phyloP scores from a whole-genome alignment of 2,329 filamentous ascomycete species.

The Aspergillus sergii region DNA sequence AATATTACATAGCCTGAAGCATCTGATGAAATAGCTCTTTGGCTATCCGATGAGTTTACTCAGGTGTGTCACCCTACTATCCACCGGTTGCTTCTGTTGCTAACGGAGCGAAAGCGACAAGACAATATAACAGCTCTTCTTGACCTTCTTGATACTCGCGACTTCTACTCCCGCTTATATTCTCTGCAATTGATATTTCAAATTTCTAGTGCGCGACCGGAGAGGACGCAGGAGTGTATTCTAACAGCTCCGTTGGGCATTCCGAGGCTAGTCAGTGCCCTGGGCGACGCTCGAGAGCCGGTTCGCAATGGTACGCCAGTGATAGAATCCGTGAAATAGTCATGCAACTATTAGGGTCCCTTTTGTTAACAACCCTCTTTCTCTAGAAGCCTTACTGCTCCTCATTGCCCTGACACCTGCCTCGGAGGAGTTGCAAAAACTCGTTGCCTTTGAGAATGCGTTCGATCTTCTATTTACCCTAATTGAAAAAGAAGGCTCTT shows the following conservation, averaged over 20 bases:
- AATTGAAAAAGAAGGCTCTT: conserved; percentile 77
- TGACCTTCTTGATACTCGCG: conserved; percentile 80
- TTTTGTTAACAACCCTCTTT: conserved; percentile 19
- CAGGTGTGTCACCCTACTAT: conserved; percentile 58
- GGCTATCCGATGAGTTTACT: conserved; percentile 97
- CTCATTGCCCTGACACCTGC: conserved; percentile 85
- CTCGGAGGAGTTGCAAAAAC: conserved; percentile 86
- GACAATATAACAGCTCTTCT: conserved; percentile 93
- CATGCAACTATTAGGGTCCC: neutral
- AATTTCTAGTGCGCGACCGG: conserved; percentile 80
- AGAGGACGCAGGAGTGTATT: conserved; percentile 92
- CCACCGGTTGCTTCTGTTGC: conserved; percentile 28
- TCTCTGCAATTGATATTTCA: conserved; percentile 85
- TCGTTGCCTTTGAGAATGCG: conserved; percentile 92
- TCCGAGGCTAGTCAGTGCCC: conserved; percentile 76
- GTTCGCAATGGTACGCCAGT: conserved; percentile 68
- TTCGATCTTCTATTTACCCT: conserved; percentile 85
- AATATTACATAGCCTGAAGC: conserved; percentile 71
- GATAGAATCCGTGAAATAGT: neutral
- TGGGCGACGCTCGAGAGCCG: conserved; percentile 85
- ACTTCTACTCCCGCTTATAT: conserved; percentile 91
- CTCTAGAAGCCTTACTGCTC: conserved; percentile 73
- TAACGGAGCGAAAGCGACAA: conserved; percentile 69
- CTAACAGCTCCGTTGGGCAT: conserved; percentile 87
- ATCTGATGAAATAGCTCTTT: conserved; percentile 92